Evolutionary conservation across 805 yeast genomes (phyloP), one percentile per base, ranked within the genome.

Genomic region (Naumovozyma baii): DNA sequence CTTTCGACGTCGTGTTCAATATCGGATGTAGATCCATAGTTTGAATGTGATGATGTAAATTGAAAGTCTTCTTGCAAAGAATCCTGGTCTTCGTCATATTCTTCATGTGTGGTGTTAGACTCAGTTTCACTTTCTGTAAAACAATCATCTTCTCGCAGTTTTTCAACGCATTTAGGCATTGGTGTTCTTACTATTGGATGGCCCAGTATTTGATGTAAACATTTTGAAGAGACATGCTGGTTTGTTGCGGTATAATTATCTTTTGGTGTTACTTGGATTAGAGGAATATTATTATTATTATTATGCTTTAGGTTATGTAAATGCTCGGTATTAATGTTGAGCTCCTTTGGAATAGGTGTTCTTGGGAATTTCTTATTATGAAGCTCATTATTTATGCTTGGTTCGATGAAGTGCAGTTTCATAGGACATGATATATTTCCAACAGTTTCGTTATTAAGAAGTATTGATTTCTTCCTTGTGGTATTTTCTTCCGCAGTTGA

Each of bases 331-430:
- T 22, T 22, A 7, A 22, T 31, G 22, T 10, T 18, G 2, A 17
- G 10, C 12, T 33, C 12, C 29, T 38, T 38, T 20, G 56, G 56
- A 38, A 50, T 42, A 8, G 54, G 53, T 7, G 56, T 48, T 35
- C 45, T 48, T 4, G 50, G 51, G 9, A 45, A 34, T 16, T 35
- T 16, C 34, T 33, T 37, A n/a, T 33, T 41, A 5, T 40, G 31
- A 4, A 20, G 9, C 26, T 22, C 26, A 10, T 22, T 22, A 22
- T 7, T 22, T 22, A 22, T 22, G 26, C 26, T 22, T 7, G 26
- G 26, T 10, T 22, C 26, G 26, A 30, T 20, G 18, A 37, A 40
- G 5, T 30, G 45, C 18, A 39, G 33, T 25, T 31, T 37, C 31
- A 26, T 35, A 25, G 34, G 51, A 18, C 26, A 7, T n/a, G n/a